Conservation (phyloP, 108 stramenopile genomes). For the Nannochloropsis gaditana region DNA sequence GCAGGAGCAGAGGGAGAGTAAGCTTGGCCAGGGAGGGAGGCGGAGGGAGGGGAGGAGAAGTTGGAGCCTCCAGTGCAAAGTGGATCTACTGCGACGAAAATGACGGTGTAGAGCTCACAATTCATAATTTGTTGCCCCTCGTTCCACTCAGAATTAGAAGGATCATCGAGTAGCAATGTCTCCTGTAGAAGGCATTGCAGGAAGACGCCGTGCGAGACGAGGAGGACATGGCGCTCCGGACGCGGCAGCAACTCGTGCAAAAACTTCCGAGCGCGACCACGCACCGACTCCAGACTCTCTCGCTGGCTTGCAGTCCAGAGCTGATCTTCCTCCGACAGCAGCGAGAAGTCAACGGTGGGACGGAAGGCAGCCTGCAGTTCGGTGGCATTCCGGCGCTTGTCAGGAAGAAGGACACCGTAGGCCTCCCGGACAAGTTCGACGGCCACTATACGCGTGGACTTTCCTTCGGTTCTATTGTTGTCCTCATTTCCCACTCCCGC, state of each 20-base stretch:
- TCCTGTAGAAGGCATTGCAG: background rate
- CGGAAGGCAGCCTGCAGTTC: background rate
- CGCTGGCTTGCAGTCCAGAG: background rate
- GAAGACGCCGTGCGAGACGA: background rate
- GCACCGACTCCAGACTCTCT: background rate
- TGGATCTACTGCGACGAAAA: background rate
- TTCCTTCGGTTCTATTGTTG: background rate
- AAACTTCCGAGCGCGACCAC: background rate
- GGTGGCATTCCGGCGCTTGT: background rate
- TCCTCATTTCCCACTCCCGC: background rate
- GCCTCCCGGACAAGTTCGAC: background rate
- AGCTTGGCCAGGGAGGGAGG: background rate
- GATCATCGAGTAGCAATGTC: background rate
- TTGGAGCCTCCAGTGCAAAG: too few relatives aligned
- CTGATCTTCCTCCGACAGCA: constrained; percentile 15
- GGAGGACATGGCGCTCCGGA: background rate
- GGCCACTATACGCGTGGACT: background rate
- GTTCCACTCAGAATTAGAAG: background rate
- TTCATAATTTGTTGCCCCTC: background rate
- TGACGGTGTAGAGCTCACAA: background rate
- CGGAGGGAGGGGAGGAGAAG: background rate
- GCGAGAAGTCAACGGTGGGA: background rate
- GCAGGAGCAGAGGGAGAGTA: background rate
- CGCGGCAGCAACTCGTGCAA: background rate
- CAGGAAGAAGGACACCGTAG: background rate